Evolutionary conservation across 192 early-diverging fungal genomes (phyloP).

Genomic region (Chytriomyces sp.): DNA sequence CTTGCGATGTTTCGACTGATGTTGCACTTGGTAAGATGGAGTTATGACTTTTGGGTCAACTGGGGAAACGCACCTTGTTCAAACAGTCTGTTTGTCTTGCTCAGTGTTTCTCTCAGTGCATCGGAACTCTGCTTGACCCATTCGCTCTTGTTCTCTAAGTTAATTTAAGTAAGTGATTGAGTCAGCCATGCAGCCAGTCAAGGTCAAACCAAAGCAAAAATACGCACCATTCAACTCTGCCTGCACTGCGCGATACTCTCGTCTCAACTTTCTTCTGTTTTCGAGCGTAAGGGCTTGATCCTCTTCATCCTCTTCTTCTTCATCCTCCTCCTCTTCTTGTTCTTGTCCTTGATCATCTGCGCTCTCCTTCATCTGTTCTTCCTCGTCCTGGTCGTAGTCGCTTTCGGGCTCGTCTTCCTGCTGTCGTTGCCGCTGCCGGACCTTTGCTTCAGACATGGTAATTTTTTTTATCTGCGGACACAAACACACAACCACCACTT

Average conservation of each 20-base stretch:
- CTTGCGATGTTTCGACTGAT: conserved; percentile 77
- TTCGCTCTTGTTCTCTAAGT: conserved; percentile 10
- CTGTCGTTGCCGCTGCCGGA: not conserved
- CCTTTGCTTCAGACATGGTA: too few relatives aligned
- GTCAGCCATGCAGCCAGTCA: not conserved
- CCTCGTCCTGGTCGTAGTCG: not conserved
- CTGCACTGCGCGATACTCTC: conserved; percentile 28
- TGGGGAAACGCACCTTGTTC: conserved; percentile 1
- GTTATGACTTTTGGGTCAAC: not conserved
- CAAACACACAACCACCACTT: too few relatives aligned
- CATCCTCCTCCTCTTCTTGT: conserved; percentile 12
- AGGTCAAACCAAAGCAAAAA: not conserved
- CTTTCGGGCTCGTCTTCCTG: not conserved
- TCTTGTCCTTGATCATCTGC: not conserved
- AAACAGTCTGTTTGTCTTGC: conserved; percentile 20
- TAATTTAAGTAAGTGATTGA: not conserved
- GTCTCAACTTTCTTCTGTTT: conserved; percentile 3
- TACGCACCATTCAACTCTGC: conserved; percentile 14
- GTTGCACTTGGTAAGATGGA: not conserved
- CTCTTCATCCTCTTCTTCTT: not conserved
- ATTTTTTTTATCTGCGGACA: too few relatives aligned
- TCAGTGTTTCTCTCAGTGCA: conserved; percentile 9
- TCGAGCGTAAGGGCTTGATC: conserved; percentile 18
- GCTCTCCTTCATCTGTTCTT: not conserved
- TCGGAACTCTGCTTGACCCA: conserved; percentile 17